These are phyloP conservation scores for Mucor plumbeus DNA, from an alignment of 371 early-diverging fungal genomes.

Conservation along the genomic window DNA sequence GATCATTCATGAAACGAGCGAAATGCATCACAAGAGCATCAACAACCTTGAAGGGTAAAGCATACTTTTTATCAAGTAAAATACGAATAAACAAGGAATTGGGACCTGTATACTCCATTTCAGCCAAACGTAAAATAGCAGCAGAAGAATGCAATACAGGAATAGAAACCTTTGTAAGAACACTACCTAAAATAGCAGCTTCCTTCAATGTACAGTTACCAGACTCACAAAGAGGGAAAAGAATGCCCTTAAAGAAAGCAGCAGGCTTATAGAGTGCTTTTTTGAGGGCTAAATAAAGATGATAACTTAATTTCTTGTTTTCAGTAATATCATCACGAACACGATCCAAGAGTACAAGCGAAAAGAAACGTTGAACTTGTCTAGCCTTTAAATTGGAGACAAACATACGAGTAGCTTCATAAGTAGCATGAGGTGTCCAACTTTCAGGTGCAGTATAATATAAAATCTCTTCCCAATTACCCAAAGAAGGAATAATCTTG, in stretches of 20 bases:
- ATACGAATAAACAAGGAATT: slow-evolving; percentile 93
- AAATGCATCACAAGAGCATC: slow-evolving; percentile 96
- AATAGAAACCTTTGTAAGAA: slow-evolving; percentile 90
- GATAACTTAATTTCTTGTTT: slow-evolving; percentile 95
- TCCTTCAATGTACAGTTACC: slow-evolving; percentile 96
- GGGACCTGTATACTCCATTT: slow-evolving; percentile 97
- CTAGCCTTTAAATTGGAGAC: slow-evolving; percentile 92
- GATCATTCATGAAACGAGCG: slow-evolving; percentile 83
- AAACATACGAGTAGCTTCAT: slow-evolving; percentile 96
- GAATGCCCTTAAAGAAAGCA: slow-evolving; percentile 97
- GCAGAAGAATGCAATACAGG: slow-evolving; percentile 96
- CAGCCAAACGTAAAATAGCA: slow-evolving; percentile 90
- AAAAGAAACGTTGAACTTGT: slow-evolving; percentile 92
- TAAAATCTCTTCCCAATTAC: slow-evolving; percentile 97
- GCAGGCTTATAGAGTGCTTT: slow-evolving; percentile 96
- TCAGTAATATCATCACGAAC: slow-evolving; percentile 94
- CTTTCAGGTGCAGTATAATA: slow-evolving; percentile 88
- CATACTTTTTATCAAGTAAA: slow-evolving; percentile 97
- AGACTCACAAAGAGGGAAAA: slow-evolving; percentile 95
- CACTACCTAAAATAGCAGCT: slow-evolving; percentile 94
- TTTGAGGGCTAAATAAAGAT: slow-evolving; percentile 94
- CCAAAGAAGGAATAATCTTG: slow-evolving; percentile 95
- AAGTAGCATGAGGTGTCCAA: slow-evolving; percentile 97
- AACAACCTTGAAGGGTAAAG: slow-evolving; percentile 95
- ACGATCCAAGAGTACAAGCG: slow-evolving; percentile 84